Evolutionary conservation across 495 filamentous ascomycete species (phyloP), one percentile per base, ranked within the genome.

Genomic region (Podospora sp.): DNA sequence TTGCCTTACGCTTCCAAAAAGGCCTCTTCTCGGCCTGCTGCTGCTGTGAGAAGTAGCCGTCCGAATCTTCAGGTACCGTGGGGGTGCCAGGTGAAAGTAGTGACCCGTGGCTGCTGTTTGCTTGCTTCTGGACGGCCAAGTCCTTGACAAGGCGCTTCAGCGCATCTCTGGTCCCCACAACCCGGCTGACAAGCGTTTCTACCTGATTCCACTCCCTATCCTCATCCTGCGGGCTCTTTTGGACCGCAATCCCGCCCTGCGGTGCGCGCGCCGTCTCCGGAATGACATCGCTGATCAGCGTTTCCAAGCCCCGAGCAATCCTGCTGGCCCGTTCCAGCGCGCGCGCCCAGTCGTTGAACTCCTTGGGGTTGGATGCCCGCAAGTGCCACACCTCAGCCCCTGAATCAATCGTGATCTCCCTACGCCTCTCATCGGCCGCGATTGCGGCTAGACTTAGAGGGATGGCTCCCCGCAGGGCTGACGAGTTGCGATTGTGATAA

Each of bases 381-480:
- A 99, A 82, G 81, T 97, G 95, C 95, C 95, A 99, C 11, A 99
- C 86, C 76, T 99, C 95, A 6, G 94, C 93, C 0, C 95, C 95
- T 0, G 96, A 98, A 72, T 99, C 95, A 59, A 99, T 93, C 16
- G 92, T 96, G 27, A 99, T 97, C 79, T 98, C 93, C 59, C 93
- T 86, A 52, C 90, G 85, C 72, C 89, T 87, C 71, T 92, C 91
- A 72, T 95, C 93, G 20, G 93, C 93, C 1, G 92, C 90, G 29
- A 98, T 90, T 2, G 92, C 95, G 20, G 95, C 96, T 65, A 99
- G 78, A 22, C 92, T 92, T 16, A 99, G 84, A 5, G 95, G 95
- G 64, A 98, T 96, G 24, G 96, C 92, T 16, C 95, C 95, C 60
- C 95, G 87, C 22, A 99, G 81, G 0, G 93, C 91, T 14, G 93